Base-by-base conservation (phyloP, 306 rosid genomes). In the Vigna unguiculata region DNA sequence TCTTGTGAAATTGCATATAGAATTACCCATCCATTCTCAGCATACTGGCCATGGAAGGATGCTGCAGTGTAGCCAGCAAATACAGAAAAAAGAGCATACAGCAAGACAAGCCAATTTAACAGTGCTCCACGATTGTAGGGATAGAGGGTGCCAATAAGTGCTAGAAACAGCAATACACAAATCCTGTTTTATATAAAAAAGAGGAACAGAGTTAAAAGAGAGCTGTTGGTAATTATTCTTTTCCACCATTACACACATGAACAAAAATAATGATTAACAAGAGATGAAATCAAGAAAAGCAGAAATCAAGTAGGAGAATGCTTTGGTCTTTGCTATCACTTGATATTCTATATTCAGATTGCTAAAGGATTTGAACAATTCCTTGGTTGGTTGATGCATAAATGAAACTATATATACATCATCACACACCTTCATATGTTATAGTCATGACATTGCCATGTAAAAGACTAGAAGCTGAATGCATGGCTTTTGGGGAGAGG, bases 121-220 rank as follows among this genome's bases (percentile, higher is more conserved):
- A 90, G 87, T 69, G 90, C 88, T 78, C 98, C 98, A 15, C 93
- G 90, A 51, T 83, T 91, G 85, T 91, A 94, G 24, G 96, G 96
- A 84, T 88, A 88, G 71, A 94, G 85, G 71, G 80, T 80, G 38
- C 93, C 96, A 30, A 87, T 80, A 68, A 83, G 79, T 71, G 96
- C 94, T 54, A 94, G 83, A 69, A 91, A 69, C 43, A 91, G 79
- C 73, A 94, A 78, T 74, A 86, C 59, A 72, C 86, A 85, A 45
- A 90, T 75, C 90, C 98, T 94, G 81, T 45, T 58, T 60, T 6
- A 30, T 14, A 12, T 60, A 41, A 32, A 60, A 32, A 60, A 7
- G 67, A 34, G 41, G 64, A 79, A 30, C n/a, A 63, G 36, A 72
- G 52, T 72, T 67, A 75, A 28, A 53, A 20, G 28, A 40, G 15